A percentile compares a stretch with the other conserved stretches of the same genome.
These are phyloP conservation scores for Hansenula lynferdii DNA, from an alignment of 1,139 yeast species.

Conservation along the genomic window DNA sequence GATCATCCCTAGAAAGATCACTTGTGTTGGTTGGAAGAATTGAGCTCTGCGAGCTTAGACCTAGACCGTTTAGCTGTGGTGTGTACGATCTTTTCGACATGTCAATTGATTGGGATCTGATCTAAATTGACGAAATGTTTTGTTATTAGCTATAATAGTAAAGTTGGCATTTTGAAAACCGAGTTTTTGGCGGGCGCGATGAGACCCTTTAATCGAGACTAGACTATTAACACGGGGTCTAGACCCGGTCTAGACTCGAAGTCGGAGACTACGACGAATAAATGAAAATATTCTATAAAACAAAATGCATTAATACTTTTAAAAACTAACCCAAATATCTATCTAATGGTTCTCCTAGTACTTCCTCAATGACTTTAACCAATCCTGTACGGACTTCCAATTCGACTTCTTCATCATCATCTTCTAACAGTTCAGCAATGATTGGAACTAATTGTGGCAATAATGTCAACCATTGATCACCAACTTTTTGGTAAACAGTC, in stretches of 20 bases:
- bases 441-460: constrained; percentile 94
- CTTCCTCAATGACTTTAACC: constrained; percentile 86
- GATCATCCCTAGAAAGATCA: constrained; percentile 17
- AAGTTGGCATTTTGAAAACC: no score
- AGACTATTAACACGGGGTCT: no score
- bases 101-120: not conserved
- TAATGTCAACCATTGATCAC: constrained; percentile 89
- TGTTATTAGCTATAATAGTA: no score
- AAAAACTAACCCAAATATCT: constrained; percentile 57
- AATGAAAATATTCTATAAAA: no score
- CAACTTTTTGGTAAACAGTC: constrained; percentile 81
- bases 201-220: no score
- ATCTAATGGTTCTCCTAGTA: constrained; percentile 92
- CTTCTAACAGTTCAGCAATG: constrained; percentile 92
- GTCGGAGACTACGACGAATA: no score
- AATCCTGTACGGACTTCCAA: constrained; percentile 88
- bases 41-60: constrained; percentile 4
- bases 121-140: no score
- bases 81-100: constrained; percentile 15
- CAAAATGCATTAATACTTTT: not conserved
- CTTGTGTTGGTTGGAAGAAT: constrained; percentile 14
- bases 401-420: constrained; percentile 92
- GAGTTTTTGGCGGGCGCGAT: no score
- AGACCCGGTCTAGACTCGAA: no score
- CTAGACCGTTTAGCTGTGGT: constrained; percentile 9